Percentiles rank a stretch among this genome's conserved stretches.
Conservation (phyloP, 2,329 filamentous ascomycete genomes). For the Pestalotiopsis sp. region DNA sequence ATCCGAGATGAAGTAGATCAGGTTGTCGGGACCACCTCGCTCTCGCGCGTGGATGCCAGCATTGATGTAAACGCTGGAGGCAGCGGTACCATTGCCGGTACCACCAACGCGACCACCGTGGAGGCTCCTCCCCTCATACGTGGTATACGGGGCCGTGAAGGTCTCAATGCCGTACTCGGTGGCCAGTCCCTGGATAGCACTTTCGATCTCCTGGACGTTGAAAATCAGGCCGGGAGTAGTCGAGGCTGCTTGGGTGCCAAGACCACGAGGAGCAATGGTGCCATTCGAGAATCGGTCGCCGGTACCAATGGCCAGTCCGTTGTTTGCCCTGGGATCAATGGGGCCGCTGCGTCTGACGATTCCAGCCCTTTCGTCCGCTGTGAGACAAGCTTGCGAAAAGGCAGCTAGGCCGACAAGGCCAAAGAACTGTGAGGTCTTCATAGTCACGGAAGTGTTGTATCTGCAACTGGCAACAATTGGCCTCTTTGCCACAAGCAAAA, state of each 20-base stretch:
- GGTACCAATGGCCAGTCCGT: slow-evolving; percentile 27
- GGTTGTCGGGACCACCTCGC: slow-evolving; percentile 56
- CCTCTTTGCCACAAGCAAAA: too few relatives aligned
- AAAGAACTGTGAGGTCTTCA: slow-evolving; percentile 7
- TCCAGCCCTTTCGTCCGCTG: background rate
- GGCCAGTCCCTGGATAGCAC: slow-evolving; percentile 41
- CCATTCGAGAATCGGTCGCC: slow-evolving; percentile 41
- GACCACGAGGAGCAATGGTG: slow-evolving; percentile 40
- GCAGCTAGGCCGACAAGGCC: slow-evolving; percentile 5
- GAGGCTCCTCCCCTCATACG: slow-evolving; percentile 42
- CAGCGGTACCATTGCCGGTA: slow-evolving; percentile 38
- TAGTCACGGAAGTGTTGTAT: background rate
- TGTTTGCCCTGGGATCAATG: slow-evolving; percentile 8
- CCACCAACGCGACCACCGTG: slow-evolving; percentile 46
- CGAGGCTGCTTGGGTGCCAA: slow-evolving; percentile 39
- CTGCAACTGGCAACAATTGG: background rate
- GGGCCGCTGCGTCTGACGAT: background rate
- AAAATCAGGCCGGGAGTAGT: slow-evolving; percentile 39
- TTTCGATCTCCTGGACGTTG: slow-evolving; percentile 42
- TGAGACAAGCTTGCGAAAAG: slow-evolving; percentile 7
- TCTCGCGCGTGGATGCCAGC: slow-evolving; percentile 60
- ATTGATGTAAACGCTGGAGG: slow-evolving; percentile 53
- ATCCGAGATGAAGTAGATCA: slow-evolving; percentile 61
- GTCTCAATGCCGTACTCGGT: slow-evolving; percentile 40
- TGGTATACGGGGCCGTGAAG: slow-evolving; percentile 43